Evolutionary conservation across 1,139 yeast genomes (phyloP), one percentile per base, ranked within the genome.

Genomic region (Hansenula sp.): DNA sequence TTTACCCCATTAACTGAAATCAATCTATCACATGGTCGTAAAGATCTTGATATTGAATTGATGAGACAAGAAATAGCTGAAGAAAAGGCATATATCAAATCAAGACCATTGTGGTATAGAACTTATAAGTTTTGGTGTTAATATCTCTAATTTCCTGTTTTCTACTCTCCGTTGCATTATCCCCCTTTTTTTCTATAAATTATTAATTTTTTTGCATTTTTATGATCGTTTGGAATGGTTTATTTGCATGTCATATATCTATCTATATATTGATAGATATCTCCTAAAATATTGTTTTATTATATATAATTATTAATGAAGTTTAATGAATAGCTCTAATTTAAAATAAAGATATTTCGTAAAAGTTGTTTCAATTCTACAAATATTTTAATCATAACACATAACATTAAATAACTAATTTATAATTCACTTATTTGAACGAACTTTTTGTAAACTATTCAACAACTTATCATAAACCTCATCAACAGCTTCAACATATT

Each of bases 401-500:
- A 36, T 36, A 13, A 18, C 31, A 28, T 36, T 15, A 25, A 24
- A 34, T 19, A 34, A 15, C 9, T n/a, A n/a, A 18, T 24, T 12
- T 28, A 27, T 17, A 17, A 13, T 30, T 46, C 53, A 59, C 45
- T 61, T 62, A 47, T 61, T 62, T 13, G 83, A 76, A 53, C 89
- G 68, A 16, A 79, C 87, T 46, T 80, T 67, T 40, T 81, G 79
- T 6, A 85, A 79, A 54, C 82, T 83, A 52, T 84, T 81, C 54
- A 84, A 66, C 41, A 84, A 65, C 57, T 80, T 81, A 50, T 84
- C 91, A 57, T 84, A 84, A 9, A 80, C 84, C 55, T 82, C 85
- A 58, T 82, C 86, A 34, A 81, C 72, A 30, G 72, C 75, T n/a
- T 54, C 59, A n/a, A 50, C 56, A 12, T 48, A 52, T 24, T 56